A percentile compares a stretch with the other conserved stretches of the same genome.
Evolutionary conservation across 2,329 filamentous ascomycete species (phyloP).

Genomic region (Talaromyces atroroseus): DNA sequence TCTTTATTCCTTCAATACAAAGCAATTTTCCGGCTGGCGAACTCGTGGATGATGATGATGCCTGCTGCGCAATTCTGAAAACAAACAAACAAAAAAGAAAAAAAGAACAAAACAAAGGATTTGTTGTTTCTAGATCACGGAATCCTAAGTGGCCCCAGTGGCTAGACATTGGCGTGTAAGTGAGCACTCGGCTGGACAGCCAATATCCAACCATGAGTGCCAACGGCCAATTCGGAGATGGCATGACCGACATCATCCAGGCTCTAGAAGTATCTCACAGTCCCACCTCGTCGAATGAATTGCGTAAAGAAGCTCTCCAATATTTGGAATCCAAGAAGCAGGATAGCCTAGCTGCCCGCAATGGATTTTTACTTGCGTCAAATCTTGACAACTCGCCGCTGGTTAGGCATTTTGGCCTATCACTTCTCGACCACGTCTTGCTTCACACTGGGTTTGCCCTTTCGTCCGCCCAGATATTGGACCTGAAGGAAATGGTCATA

Average conservation of each 20-base stretch:
- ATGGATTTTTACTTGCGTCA: constrained; percentile 77
- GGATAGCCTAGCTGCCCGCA: constrained; percentile 69
- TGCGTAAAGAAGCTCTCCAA: constrained; percentile 73
- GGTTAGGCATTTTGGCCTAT: constrained; percentile 89
- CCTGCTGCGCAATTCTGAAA: constrained; percentile 7
- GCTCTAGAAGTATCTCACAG: constrained; percentile 86
- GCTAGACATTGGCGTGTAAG: not conserved
- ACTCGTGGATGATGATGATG: constrained; percentile 2
- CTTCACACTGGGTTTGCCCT: constrained; percentile 78
- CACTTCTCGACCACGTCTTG: constrained; percentile 83
- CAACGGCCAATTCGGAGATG: constrained; percentile 31
- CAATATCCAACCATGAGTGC: constrained; percentile 24
- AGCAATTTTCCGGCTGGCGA: not conserved
- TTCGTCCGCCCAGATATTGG: constrained; percentile 59
- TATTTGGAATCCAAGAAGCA: constrained; percentile 85
- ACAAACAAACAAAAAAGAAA: not conserved
- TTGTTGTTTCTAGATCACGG: not conserved
- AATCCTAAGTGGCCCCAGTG: not conserved
- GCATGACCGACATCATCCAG: constrained; percentile 59
- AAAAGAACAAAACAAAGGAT: not conserved
- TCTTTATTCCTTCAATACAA: not conserved
- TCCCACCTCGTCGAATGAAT: constrained; percentile 71
- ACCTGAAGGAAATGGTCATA: constrained; percentile 70
- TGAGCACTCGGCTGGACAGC: not conserved
- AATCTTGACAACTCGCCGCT: constrained; percentile 70